Base-by-base conservation (phyloP, 805 yeast species). In the Ogataea wickerhamii region DNA sequence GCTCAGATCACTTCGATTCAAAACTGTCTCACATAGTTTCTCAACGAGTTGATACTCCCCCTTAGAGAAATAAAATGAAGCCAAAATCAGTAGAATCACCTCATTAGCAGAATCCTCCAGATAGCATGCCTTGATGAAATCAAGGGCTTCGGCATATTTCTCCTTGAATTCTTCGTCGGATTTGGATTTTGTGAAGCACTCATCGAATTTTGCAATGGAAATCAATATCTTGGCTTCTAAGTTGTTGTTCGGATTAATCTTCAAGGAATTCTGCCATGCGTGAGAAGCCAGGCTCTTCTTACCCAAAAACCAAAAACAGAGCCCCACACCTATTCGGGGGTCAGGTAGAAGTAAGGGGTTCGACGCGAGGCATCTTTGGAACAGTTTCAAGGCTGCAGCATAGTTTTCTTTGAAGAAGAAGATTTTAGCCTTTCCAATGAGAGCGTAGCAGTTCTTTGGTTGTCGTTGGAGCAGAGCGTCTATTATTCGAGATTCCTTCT, bases 311-410 rank as follows among this genome's bases (percentile, higher is more conserved):
- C 97, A 93, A 57, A 81, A 91, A 61, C 97, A 89, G 47, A 93
- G 66, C 24, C 98, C 99, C 44, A 91, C 78, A 20, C 98, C 99
- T 43, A 93, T 74, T 61, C 99, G 73, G 14, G 97, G 94, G 64
- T 91, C 97, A 4, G 98, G 97, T 49, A 75, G 74, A 49, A 83
- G 65, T 25, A 82, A 58, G 2, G 97, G 97, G 45, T 87, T 81
- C 34, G 80, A 68, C 23, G 81, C 71, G 47, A 93, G 68, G 6
- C 85, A 80, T 47, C 82, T 84, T 67, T 93, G 99, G 63, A 86
- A 93, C 22, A 85, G 60, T 57, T 81, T 82, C 52, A 93, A 71
- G 12, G 96, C 88, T 5, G 74, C 78, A 18, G 73, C 59, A 60
- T 80, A 88, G 56, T 84, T 83, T 43, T 78, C 80, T 58, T 82